These are phyloP conservation scores for Paecilomyces dactylethromorphus DNA, from an alignment of 2,329 filamentous ascomycete species.

Conservation along the genomic window DNA sequence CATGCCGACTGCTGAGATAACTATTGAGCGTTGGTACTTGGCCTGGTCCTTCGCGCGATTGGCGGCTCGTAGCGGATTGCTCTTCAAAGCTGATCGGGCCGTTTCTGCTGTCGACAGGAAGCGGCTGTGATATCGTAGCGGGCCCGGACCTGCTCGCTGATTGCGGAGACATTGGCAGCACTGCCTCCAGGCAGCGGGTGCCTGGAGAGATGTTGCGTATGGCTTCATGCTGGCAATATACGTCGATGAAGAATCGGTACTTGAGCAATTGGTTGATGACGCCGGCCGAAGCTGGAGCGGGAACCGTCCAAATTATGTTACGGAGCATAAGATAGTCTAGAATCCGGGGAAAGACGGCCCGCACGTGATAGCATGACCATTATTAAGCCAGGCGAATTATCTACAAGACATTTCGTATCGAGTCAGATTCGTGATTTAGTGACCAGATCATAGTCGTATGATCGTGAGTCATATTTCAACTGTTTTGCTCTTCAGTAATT, in stretches of 20 bases:
- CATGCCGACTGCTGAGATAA: constrained; percentile 31
- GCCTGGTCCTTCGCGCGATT: constrained; percentile 14
- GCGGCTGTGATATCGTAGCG: background rate
- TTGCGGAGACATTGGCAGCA: background rate
- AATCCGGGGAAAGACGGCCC: background rate
- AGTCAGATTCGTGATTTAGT: background rate
- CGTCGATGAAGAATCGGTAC: background rate
- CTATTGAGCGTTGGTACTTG: constrained; percentile 24
- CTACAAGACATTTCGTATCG: background rate
- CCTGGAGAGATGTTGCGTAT: background rate
- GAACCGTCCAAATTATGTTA: background rate
- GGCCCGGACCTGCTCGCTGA: background rate
- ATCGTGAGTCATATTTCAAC: too few species aligned
- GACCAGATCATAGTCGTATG: too few species aligned
- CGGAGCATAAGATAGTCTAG: background rate
- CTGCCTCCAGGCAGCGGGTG: background rate
- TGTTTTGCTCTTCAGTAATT: background rate
- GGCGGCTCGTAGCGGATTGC: constrained; percentile 23
- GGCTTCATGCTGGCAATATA: background rate
- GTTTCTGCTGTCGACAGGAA: constrained; percentile 3
- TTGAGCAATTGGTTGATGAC: background rate
- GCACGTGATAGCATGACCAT: background rate
- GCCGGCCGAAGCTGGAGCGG: background rate
- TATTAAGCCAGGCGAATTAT: too few species aligned
- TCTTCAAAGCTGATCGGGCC: constrained; percentile 5